Base-by-base conservation (phyloP, 495 filamentous ascomycete genomes). In the Aspergillus haitiensis region DNA sequence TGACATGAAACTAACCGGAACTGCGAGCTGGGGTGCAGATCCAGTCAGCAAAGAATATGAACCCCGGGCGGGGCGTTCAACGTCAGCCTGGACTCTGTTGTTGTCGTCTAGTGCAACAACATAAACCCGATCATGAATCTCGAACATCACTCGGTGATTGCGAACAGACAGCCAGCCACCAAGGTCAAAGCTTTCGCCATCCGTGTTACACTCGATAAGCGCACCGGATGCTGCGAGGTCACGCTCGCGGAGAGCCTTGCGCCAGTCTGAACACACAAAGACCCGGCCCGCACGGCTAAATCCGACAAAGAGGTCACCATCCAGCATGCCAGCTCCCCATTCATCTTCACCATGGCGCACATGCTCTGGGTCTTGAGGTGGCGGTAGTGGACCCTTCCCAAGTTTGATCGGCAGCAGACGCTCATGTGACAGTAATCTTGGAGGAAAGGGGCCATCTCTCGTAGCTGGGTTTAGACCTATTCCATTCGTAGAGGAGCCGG, bases 61-160 rank as follows among this genome's bases (percentile, higher is more conserved):
- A 21, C 66, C 71, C 9, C 67, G 72, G 0, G 58, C 10, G 10
- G 71, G 68, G 33, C 44, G 37, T 10, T 70, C 54, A 0, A 56
- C 47, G 21, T 72, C 21, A 27, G 21, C 61, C 63, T 73, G 71
- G n/a, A 77, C 50, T 6, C 48, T 59, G 42, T 74, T 66, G 10
- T 68, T 39, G 33, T 75, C 68, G 55, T 75, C 68, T 5, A 77
- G 67, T 1, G 70, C 69, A 16, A 77, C 67, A 32, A 77, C 49
- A 56, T 75, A 77, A 11, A 70, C 62, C 8, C 70, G 66, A 34
- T 75, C 72, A 59, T 77, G 65, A n/a, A 74, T 72, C 53, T 77
- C 74, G 31, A 75, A 74, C 71, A 75, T 73, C n/a, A 77, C 6
- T 12, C 73, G 74, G 56, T 73, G 71, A 54, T 77, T 73, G 47